Conservation (phyloP, 768 basidiomycete genomes). For the Termitomyces sp. region DNA sequence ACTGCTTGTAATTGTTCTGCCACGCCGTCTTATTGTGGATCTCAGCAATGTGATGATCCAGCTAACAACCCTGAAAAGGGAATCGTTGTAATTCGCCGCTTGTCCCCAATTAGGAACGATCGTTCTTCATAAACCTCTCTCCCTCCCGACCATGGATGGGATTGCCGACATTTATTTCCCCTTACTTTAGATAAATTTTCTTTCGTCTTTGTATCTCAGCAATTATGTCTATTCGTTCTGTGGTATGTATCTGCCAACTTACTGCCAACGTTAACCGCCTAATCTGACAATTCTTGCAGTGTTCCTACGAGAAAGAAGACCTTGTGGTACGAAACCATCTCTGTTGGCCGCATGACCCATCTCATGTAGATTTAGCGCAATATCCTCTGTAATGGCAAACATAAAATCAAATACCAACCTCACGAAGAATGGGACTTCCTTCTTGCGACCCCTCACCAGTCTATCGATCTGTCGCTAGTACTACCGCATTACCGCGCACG, state of each 20-base stretch:
- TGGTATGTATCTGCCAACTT: conserved; percentile 20
- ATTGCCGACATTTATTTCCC: neutral
- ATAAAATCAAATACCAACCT: conserved; percentile 59
- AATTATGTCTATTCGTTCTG: conserved; percentile 31
- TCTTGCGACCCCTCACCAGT: conserved; percentile 43
- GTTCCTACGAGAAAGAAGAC: conserved; percentile 13
- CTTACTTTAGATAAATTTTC: neutral
- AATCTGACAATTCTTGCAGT: conserved; percentile 4
- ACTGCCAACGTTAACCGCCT: neutral
- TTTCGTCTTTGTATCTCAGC: neutral
- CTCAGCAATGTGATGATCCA: conserved; percentile 1
- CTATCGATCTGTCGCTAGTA: conserved; percentile 61
- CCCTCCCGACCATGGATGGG: conserved; percentile 5
- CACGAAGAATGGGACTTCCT: conserved; percentile 60
- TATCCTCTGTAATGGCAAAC: conserved; percentile 37
- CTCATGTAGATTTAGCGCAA: conserved; percentile 11
- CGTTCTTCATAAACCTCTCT: conserved; percentile 8
- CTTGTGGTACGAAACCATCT: conserved; percentile 9
- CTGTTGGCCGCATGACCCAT: neutral
- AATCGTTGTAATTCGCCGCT: conserved; percentile 25
- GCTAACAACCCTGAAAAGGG: conserved; percentile 17
- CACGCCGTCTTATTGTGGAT: neutral
- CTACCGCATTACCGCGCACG: conserved; percentile 78
- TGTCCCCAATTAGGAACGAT: conserved; percentile 21
- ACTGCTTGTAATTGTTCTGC: neutral